Evolutionary conservation across 2,329 filamentous ascomycete species (phyloP), one percentile per base, ranked within the genome.

Genomic region (Catunica adiposa): DNA sequence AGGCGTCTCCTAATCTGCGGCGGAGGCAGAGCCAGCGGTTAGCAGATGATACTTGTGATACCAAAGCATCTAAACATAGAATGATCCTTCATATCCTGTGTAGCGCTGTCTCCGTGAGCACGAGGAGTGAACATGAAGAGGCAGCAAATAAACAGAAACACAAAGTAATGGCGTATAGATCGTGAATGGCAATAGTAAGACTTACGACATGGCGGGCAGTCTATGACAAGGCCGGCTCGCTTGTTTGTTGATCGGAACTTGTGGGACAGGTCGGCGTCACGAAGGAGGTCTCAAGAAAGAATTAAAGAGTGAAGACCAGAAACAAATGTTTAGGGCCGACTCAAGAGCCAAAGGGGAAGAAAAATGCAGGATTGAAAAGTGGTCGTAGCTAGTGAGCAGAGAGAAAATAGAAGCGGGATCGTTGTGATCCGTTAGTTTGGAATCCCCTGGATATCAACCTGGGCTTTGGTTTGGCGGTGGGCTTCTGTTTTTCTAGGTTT

Each of bases 1-100:
- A 85, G 70, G 84, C 80, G 63, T 77, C 77, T 63, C 80, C 77
- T 65, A 90, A 69, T 64, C 83, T 83, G 37, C 15, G 14, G 14
- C 9, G 53, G 34, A 47, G 48, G 17, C 22, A 46, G 29, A 48
- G 37, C 37, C 47, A 52, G 48, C 34, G 17, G 34, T 56, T 51
- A 40, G 31, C 47, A 22, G 34, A 31, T 42, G 31, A 51, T 29
- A 55, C 25, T 51, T 6, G 20, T 17, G 53, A 23, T 23, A 48
- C 29, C 29, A 34, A 34, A 34, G 11, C 29, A 34, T 42, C 38
- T 42, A 20, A 34, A 34, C 29, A 5, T 34, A 11, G 29, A 34
- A 34, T 34, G 29, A 34, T 34, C 11, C 29, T 34, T 11, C 29
- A 34, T 34, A 11, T 34, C 11, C n/a, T n/a, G n/a, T n/a, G n/a